Evolutionary conservation across 2,329 filamentous ascomycete genomes (phyloP), one percentile per base, ranked within the genome.

Genomic region (Coleophoma eucalyptorum): DNA sequence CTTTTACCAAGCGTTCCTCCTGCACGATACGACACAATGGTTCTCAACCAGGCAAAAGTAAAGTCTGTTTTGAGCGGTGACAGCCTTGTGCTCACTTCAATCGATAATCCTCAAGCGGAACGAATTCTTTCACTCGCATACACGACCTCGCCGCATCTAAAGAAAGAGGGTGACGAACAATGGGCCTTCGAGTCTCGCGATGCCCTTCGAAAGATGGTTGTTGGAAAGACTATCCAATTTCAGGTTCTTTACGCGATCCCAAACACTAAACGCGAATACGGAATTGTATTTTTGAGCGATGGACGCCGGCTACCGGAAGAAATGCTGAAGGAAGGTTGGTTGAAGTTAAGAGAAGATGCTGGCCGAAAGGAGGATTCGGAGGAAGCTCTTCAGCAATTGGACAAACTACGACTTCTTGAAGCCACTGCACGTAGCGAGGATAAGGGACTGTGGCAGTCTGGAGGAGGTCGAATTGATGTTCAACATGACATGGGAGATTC

Each of bases 1-100:
- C 47, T 46, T 18, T 46, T 54, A 38, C 61, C 56, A 47, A 64
- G 61, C 50, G 54, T 63, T 16, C 62, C 66, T 46, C 59, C 61
- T 35, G 59, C 62, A 52, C 50, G 60, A 55, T 66, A 63, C 53
- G 46, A 49, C 45, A 62, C 54, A 37, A 66, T 65, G 62, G 54
- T 60, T 53, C 57, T 64, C 43, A 58, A 62, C 62, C 70, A 83
- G 69, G 83, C 86, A 67, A 88, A 85, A 65, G 92, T 97, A 72
- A 99, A 99, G 80, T 90, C 87, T 68, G 90, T 96, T 61, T 77
- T 95, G 65, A 97, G 92, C 65, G 94, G 94, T 64, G 94, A 97
- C 76, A 96, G 92, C 26, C 74, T 97, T 62, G 77, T 97, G 58
- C 76, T 97, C 64, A 83, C 86, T 62, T 90, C 89, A 71, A 79